phyloP scores from a whole-genome alignment of 1,284 basidiomycete genomes.

The Inonotus obliquus region DNA sequence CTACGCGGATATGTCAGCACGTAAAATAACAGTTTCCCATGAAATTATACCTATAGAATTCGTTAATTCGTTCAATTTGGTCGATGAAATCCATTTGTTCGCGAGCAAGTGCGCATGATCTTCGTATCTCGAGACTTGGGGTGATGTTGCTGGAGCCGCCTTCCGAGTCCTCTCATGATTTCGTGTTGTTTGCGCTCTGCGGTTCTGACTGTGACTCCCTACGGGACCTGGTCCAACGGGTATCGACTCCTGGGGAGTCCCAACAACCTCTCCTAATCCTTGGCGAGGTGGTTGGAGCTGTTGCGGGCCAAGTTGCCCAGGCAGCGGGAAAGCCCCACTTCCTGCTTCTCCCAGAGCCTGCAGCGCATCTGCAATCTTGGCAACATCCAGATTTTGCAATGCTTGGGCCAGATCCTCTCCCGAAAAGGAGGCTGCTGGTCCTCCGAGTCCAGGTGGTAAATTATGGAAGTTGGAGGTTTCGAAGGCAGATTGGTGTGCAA shows the following conservation, averaged over 20 bases:
- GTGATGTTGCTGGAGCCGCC: slow-evolving; percentile 26
- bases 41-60: slow-evolving; percentile 51
- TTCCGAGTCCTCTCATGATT: slow-evolving; percentile 31
- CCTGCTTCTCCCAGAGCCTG: slow-evolving; percentile 58
- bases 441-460: neutral
- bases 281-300: neutral
- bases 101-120: slow-evolving; percentile 51
- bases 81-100: slow-evolving; percentile 69
- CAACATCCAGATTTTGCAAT: slow-evolving; percentile 65
- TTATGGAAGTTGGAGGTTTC: neutral
- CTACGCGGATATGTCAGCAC: slow-evolving; percentile 33
- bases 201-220: slow-evolving; percentile 23
- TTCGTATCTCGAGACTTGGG: slow-evolving; percentile 29
- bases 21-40: slow-evolving; percentile 5
- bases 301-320: neutral
- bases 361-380: slow-evolving; percentile 61
- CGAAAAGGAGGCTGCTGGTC: slow-evolving; percentile 5
- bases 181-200: slow-evolving; percentile 24
- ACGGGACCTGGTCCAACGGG: neutral
- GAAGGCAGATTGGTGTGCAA: neutral
- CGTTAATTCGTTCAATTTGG: slow-evolving; percentile 62
- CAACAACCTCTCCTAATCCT: neutral
- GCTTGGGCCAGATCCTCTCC: slow-evolving; percentile 64
- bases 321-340: slow-evolving; percentile 22
- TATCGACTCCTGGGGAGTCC: neutral